These are phyloP conservation scores for Mycena belliarum DNA, from an alignment of 768 basidiomycete species.

Conservation along the genomic window DNA sequence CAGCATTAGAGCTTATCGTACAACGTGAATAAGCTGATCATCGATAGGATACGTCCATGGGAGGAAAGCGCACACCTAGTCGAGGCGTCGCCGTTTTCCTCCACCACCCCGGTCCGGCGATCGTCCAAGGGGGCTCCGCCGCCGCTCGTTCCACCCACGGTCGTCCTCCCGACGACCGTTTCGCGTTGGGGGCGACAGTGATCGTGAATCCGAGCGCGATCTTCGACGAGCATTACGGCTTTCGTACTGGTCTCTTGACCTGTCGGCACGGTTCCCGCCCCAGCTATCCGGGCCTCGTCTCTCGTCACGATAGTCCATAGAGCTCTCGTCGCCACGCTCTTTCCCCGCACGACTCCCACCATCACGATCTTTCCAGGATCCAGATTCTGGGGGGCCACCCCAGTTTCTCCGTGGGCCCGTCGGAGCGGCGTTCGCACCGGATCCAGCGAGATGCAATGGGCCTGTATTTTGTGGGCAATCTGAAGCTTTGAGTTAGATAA, in stretches of 20 bases:
- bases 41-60: conserved; percentile 11
- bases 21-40: conserved; percentile 17
- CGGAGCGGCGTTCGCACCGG: conserved; percentile 37
- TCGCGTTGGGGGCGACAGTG: conserved; percentile 26
- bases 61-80: conserved; percentile 34
- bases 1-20: conserved; percentile 16
- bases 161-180: conserved; percentile 24
- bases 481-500: conserved; percentile 19
- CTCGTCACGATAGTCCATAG: conserved; percentile 22
- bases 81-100: conserved; percentile 60
- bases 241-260: conserved; percentile 27
- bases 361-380: conserved; percentile 38
- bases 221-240: conserved; percentile 28
- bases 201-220: conserved; percentile 4
- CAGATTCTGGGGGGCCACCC: conserved; percentile 31
- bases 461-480: conserved; percentile 56
- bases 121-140: conserved; percentile 36
- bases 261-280: conserved; percentile 28
- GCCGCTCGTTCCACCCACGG: conserved; percentile 27
- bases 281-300: conserved; percentile 25
- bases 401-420: conserved; percentile 32
- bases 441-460: conserved; percentile 31
- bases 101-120: conserved; percentile 29
- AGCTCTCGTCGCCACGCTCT: conserved; percentile 19
- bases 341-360: conserved; percentile 20